A percentile compares a stretch with the other conserved stretches of the same genome.
Conservation (phyloP, 768 basidiomycete species). For the Aureoboletus auriporus region DNA sequence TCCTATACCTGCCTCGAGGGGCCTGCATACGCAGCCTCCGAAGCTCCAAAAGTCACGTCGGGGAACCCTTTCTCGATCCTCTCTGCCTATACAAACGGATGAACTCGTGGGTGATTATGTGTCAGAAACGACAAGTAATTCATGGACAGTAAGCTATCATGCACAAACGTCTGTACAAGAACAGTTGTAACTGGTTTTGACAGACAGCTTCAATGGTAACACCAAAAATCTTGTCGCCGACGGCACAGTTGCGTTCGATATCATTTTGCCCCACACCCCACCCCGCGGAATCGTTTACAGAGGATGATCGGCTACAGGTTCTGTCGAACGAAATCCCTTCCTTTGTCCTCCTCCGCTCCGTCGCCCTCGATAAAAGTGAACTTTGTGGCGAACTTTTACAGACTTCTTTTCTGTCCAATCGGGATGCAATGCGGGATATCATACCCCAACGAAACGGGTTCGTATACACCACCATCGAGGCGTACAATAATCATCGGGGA, state of each 20-base stretch:
- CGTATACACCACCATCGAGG: slow-evolving; percentile 32
- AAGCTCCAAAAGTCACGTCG: slow-evolving; percentile 21
- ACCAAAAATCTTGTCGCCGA: neutral
- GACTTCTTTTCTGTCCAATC: slow-evolving; percentile 21
- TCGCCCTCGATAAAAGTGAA: slow-evolving; percentile 18
- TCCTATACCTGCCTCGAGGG: slow-evolving; percentile 2
- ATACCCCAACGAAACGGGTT: slow-evolving; percentile 32
- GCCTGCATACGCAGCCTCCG: slow-evolving; percentile 2
- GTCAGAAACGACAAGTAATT: slow-evolving; percentile 3
- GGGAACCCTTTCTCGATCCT: neutral
- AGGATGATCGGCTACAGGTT: slow-evolving; percentile 25
- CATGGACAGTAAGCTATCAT: slow-evolving; percentile 15
- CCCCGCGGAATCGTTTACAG: slow-evolving; percentile 27
- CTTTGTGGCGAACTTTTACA: slow-evolving; percentile 25
- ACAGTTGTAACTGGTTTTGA: neutral
- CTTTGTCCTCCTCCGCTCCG: slow-evolving; percentile 18
- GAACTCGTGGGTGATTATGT: neutral
- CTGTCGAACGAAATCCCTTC: slow-evolving; percentile 18
- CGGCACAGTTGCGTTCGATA: slow-evolving; percentile 4
- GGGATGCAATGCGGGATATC: slow-evolving; percentile 24
- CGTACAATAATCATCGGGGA: slow-evolving; percentile 33
- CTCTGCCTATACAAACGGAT: too few relatives aligned
- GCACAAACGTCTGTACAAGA: too few relatives aligned
- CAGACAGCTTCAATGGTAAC: slow-evolving; percentile 6
- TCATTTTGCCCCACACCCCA: slow-evolving; percentile 23